These are phyloP conservation scores for Leucoagaricus sp. DNA, from an alignment of 1,284 basidiomycete genomes.

Conservation along the genomic window DNA sequence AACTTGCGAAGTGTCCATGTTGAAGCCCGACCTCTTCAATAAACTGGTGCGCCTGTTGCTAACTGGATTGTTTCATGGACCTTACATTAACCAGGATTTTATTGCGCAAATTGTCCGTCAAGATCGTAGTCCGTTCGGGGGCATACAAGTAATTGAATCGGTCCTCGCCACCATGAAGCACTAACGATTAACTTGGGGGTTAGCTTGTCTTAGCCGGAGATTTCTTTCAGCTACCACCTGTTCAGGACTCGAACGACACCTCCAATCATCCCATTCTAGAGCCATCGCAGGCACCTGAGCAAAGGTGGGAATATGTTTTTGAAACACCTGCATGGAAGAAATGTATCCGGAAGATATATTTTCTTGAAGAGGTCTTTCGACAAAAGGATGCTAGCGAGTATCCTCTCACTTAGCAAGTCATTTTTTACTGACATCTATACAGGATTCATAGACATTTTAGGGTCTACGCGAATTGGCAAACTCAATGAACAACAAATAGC, in stretches of 20 bases:
- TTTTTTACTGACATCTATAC: background rate
- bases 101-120: conserved; percentile 63
- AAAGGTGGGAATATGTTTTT: conserved; percentile 81
- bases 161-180: background rate
- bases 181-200: conserved; percentile 3
- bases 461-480: background rate
- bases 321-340: conserved; percentile 72
- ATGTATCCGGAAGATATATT: conserved; percentile 50
- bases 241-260: conserved; percentile 45
- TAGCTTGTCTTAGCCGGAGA: conserved; percentile 86
- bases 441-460: conserved; percentile 8
- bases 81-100: conserved; percentile 25
- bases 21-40: conserved; percentile 84
- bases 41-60: conserved; percentile 54
- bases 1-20: conserved; percentile 73
- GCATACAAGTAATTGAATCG: conserved; percentile 70
- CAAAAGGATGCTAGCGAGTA: conserved; percentile 24
- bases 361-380: conserved; percentile 61
- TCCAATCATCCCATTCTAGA: no score
- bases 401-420: background rate
- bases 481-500: background rate
- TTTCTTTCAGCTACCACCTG: conserved; percentile 91
- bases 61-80: background rate
- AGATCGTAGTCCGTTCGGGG: conserved; percentile 70
- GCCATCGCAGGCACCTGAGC: conserved; percentile 42